A percentile compares a stretch with the other conserved stretches of the same genome.
phyloP scores from a whole-genome alignment of 108 stramenopile species.

The Aurantiochytrium sp. region DNA sequence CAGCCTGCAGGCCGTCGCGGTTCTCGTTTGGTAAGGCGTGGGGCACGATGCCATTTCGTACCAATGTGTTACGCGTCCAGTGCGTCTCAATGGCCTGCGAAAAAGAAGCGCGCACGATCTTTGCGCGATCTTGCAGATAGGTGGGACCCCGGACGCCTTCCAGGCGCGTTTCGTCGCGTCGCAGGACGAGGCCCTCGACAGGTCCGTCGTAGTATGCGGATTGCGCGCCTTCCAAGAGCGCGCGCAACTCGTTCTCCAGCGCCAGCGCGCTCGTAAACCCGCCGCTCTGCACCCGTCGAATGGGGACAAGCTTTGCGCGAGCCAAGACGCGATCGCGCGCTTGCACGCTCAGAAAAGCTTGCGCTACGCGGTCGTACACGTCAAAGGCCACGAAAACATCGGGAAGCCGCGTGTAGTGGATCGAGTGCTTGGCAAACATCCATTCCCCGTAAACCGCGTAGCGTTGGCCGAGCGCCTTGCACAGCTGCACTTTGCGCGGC shows the following conservation, averaged over 20 bases:
- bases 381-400: constrained; percentile 59
- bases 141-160: too few species aligned
- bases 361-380: constrained; percentile 43
- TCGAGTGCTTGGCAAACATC: constrained; percentile 50
- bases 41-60: neutral
- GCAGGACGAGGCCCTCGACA: constrained; percentile 49
- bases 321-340: neutral
- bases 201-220: constrained; percentile 42
- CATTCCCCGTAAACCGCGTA: constrained; percentile 56
- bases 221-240: constrained; percentile 26
- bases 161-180: constrained; percentile 36
- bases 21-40: neutral
- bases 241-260: neutral
- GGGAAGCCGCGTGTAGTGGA: constrained; percentile 49
- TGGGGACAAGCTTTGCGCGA: constrained; percentile 28
- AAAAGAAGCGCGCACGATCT: constrained; percentile 50
- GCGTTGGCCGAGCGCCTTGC: constrained; percentile 29
- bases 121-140: neutral
- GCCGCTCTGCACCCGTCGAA: neutral
- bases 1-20: neutral
- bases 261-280: neutral
- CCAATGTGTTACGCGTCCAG: constrained; percentile 35
- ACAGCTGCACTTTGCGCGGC: constrained; percentile 34
- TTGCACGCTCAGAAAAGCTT: constrained; percentile 26
- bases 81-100: constrained; percentile 37